These are phyloP conservation scores for Boletus insuetus DNA, from an alignment of 768 basidiomycete species.

Conservation along the genomic window DNA sequence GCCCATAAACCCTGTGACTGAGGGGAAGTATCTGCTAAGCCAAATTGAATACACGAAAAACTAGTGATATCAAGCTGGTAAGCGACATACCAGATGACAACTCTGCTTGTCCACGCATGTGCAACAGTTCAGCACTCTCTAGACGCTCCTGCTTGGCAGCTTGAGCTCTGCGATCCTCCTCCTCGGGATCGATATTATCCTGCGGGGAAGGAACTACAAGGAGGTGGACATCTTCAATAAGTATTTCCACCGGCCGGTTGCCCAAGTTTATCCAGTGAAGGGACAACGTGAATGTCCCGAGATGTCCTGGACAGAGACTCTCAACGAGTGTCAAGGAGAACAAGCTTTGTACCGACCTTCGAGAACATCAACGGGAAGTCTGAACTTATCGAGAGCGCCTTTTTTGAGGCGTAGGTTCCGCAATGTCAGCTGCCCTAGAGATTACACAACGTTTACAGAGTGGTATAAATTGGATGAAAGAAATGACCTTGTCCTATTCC, in stretches of 20 bases:
- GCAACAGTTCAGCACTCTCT: conserved; percentile 81
- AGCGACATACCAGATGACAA: conserved; percentile 41
- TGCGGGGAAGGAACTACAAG: conserved; percentile 83
- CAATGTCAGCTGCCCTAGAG: conserved; percentile 70
- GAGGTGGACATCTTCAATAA: conserved; percentile 93
- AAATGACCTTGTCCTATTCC: conserved; percentile 78
- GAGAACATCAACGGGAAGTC: conserved; percentile 90
- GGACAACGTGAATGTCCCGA: conserved; percentile 83
- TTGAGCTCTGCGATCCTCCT: conserved; percentile 80
- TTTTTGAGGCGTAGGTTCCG: conserved; percentile 86
- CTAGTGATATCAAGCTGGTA: neutral
- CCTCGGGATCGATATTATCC: conserved; percentile 67
- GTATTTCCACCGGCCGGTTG: conserved; percentile 86
- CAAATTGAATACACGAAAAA: conserved; percentile 6
- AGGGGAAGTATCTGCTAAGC: conserved; percentile 44
- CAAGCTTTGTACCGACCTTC: conserved; percentile 55
- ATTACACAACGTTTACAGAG: conserved; percentile 5
- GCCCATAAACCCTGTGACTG: conserved; percentile 84
- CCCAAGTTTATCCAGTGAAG: conserved; percentile 88
- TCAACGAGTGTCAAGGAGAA: neutral
- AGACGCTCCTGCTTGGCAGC: conserved; percentile 87
- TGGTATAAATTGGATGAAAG: neutral
- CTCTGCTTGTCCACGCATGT: conserved; percentile 59
- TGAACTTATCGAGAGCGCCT: conserved; percentile 91
- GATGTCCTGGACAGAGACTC: conserved; percentile 53